phyloP scores from a whole-genome alignment of 345 rosid genomes.

The Dovyalis caffra region DNA sequence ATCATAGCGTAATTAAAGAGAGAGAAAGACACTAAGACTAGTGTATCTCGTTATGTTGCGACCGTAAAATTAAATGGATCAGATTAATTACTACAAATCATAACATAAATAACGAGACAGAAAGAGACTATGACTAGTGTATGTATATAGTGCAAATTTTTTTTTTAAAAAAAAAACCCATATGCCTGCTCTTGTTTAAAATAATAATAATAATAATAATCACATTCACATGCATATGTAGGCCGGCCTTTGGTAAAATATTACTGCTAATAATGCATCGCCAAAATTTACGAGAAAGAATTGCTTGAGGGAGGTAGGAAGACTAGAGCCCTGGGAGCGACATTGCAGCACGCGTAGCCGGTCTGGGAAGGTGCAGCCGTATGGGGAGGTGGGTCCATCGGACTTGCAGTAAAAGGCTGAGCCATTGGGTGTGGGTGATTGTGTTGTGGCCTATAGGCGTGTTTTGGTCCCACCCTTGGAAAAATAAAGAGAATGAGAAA shows the following conservation, averaged over 20 bases:
- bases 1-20: too few relatives aligned
- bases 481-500: background rate
- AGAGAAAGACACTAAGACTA: too few relatives aligned
- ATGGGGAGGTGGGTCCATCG: constrained; percentile 70
- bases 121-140: too few relatives aligned
- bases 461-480: constrained; percentile 34
- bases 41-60: too few relatives aligned
- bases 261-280: background rate
- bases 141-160: too few relatives aligned
- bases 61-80: too few relatives aligned
- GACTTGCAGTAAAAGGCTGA: constrained; percentile 42
- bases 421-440: constrained; percentile 10
- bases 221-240: constrained; percentile 32
- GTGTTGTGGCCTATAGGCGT: background rate
- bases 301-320: too few relatives aligned
- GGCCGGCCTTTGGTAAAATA: constrained; percentile 8
- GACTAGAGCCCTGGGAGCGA: constrained; percentile 41
- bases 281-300: constrained; percentile 11
- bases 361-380: constrained; percentile 64
- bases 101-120: background rate
- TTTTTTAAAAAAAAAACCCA: constrained; percentile 5
- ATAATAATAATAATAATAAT: constrained; percentile 21
- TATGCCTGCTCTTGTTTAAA: constrained; percentile 34
- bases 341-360: constrained; percentile 82
- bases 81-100: background rate